A percentile compares a stretch with the other conserved stretches of the same genome.
These are phyloP conservation scores for Brassica balearica DNA, from an alignment of 441 rosid genomes.

Conservation along the genomic window DNA sequence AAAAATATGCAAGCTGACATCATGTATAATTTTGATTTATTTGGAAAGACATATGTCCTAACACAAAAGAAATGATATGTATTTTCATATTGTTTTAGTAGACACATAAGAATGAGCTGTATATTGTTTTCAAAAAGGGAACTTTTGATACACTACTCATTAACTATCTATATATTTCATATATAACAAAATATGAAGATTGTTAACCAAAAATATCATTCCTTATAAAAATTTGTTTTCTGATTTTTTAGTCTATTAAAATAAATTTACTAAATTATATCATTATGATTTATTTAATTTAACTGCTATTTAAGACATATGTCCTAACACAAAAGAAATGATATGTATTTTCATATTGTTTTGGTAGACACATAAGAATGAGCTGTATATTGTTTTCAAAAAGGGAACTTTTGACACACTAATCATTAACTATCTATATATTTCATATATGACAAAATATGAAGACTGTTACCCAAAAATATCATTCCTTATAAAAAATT, in stretches of 20 bases:
- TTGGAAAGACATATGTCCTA: not conserved
- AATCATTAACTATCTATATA: not conserved
- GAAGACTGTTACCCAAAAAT: not conserved
- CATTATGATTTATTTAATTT: not conserved
- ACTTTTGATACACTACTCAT: not conserved
- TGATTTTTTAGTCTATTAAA: not conserved
- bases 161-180: not conserved
- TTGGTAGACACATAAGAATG: not conserved
- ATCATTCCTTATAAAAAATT: too few species aligned
- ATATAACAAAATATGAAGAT: not conserved
- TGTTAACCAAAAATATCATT: not conserved
- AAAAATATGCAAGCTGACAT: not conserved
- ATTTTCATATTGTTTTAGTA: not conserved
- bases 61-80: not conserved
- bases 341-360: not conserved
- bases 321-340: not conserved
- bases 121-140: not conserved
- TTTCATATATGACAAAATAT: not conserved
- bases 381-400: not conserved
- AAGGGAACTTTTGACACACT: not conserved
- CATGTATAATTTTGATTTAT: not conserved
- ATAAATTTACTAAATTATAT: not conserved
- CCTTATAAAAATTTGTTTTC: too few species aligned
- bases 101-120: not conserved
- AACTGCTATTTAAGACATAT: not conserved